Evolutionary conservation across 1,139 yeast genomes (phyloP), one percentile per base, ranked within the genome.

Genomic region (Geotrichum reessii): DNA sequence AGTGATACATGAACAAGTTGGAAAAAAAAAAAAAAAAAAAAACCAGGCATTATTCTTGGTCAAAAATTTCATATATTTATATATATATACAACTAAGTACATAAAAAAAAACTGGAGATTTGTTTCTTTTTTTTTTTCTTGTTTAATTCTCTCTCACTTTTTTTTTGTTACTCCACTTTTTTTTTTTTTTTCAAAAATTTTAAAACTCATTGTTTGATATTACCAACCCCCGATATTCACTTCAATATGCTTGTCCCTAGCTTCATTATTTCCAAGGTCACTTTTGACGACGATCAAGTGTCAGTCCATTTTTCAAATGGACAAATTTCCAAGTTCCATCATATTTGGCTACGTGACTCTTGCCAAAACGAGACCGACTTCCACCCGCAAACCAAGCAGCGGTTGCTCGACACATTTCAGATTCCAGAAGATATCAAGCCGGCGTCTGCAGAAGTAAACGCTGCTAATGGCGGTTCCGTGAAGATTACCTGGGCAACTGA

Each of bases 291-390:
- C 27, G 59, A 64, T 25, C 65, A 69, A 54, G 70, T 73, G 25
- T 60, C 61, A 48, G 64, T 73, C 21, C 66, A 66, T 24, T 73
- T 76, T 74, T 63, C 62, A 22, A 65, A 65, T 52, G 74, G 73
- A n/a, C 58, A 62, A 50, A 65, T 63, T 5, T 70, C 76, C 48
- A 64, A 67, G 51, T 73, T 60, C 60, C 86, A 84, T 69, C 71
- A 79, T 69, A 76, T 86, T 58, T 86, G 91, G 91, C 75, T 86
- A 33, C 74, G 92, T 55, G 93, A 86, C 69, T 80, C 82, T 65
- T 86, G 92, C 67, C 87, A 81, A 61, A 85, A 90, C 65, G 71
- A 74, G n/a, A 66, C 76, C 27, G 85, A 90, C 70, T 83, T 78
- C 71, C 85, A 82, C 66, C 74, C 78, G 2, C 71, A 74, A 55